Base-by-base conservation (phyloP, 2,329 filamentous ascomycete genomes). In the Trichophyton simii region DNA sequence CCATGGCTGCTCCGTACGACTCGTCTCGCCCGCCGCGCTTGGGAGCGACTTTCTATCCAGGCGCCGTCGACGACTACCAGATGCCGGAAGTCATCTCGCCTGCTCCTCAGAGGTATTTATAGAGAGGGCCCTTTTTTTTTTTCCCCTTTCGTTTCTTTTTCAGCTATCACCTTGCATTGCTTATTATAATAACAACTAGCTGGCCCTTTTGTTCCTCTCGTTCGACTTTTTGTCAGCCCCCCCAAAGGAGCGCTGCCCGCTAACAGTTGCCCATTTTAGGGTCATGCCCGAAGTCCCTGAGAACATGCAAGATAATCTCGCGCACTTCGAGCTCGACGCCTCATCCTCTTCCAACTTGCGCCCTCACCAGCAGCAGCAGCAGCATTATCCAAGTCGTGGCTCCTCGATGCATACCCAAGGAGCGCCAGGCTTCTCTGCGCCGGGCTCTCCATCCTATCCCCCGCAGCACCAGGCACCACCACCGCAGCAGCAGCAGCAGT, bases 231-330 rank as follows among this genome's bases (percentile, higher is more conserved):
- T 44, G 15, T 44, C 41, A n/a, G 15, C n/a, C 41, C n/a, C 5
- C n/a, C 34, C 8, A 38, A 22, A 22, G 11, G 11, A 38, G 41
- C 15, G 4, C 41, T 44, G 41, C 41, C 28, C 58, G 41, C 41
- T 50, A 38, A 42, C 48, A 28, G 31, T 60, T 20, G 44, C 25
- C 48, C 58, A 44, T 44, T 63, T 66, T 58, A 95, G 90, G 79
- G 85, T 95, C 71, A 96, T 92, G 85, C 89, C 90, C 73, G 91
- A 96, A 80, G 91, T 96, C 67, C 90, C 92, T 67, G 88, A 92
- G 76, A 92, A 96, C 76, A 96, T 99, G 84, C 91, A 96, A 78
- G 87, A 95, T 71, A 92, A 89, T 76, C 83, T 99, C 66, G 88
- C 92, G 70, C 87, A 91, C 74, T 84, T 99, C 78, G 91, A 96